Evolutionary conservation across 1,139 yeast species (phyloP), one percentile per base, ranked within the genome.

Genomic region (Meyerozyma elateridarum): DNA sequence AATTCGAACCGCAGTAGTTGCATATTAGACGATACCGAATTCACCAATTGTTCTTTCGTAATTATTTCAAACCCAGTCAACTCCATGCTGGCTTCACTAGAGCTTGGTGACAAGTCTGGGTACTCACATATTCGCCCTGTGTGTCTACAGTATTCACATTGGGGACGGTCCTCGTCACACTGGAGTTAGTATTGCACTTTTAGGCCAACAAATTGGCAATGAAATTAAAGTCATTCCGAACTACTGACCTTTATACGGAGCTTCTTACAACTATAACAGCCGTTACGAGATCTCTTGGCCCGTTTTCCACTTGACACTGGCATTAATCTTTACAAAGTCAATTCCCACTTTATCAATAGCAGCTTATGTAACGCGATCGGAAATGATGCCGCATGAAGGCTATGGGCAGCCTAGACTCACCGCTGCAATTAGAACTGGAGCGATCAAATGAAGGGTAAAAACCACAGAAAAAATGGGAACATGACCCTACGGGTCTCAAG

Each of bases 131-230:
- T 36, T 22, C 66, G 41, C 12, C 41, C 39, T 8, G 65, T 60
- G 33, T 59, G 59, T 3, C 28, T 29, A 36, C 70, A 63, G 38
- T 64, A 64, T 35, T 64, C 70, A 48, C 70, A 64, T 8, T 8
- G 13, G 3, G 71, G 71, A 33, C 48, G 50, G 2, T 36, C 52
- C 36, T 62, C 69, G 36, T 58, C 47, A 35, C 70, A 64, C 62
- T 56, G 27, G 13, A 11, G 45, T n/a, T n/a, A n/a, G n/a, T n/a
- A n/a, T n/a, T n/a, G n/a, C n/a, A n/a, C n/a, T n/a, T n/a, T n/a
- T n/a, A n/a, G n/a, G n/a, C n/a, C n/a, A n/a, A n/a, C n/a, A n/a
- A n/a, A n/a, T n/a, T n/a, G n/a, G n/a, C n/a, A n/a, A n/a, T n/a
- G n/a, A n/a, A n/a, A 16, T 4, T 7, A 9, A 8, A 3, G 21